Percentiles rank a stretch among this genome's conserved stretches.
Conservation (phyloP, 352 stramenopile genomes). For the Phytopythium oedochilum region DNA sequence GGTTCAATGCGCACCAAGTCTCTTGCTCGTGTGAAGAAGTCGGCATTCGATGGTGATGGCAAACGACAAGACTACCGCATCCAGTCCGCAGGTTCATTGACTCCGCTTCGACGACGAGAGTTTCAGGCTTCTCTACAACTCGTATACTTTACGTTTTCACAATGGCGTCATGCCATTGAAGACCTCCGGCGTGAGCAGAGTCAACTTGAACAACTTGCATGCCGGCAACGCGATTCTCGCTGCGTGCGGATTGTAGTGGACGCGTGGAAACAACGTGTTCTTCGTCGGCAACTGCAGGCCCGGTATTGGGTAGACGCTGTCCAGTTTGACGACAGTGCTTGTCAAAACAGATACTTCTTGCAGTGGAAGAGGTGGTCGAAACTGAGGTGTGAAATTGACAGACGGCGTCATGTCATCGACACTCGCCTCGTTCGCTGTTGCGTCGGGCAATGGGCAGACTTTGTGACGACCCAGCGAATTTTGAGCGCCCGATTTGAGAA, state of each 20-base stretch:
- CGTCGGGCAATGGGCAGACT: neutral
- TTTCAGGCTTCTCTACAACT: slow-evolving; percentile 4
- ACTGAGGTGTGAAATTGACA: neutral
- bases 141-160: slow-evolving; percentile 1
- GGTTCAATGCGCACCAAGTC: neutral
- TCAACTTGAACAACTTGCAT: neutral
- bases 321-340: neutral
- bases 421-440: neutral
- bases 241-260: neutral
- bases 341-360: neutral
- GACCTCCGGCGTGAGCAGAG: neutral
- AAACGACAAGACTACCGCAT: no score
- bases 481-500: neutral
- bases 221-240: neutral
- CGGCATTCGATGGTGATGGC: no score
- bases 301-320: neutral
- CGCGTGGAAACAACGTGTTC: neutral
- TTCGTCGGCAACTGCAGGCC: neutral
- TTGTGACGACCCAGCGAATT: neutral
- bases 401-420: neutral
- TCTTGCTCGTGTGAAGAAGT: neutral
- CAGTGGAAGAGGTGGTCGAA: neutral
- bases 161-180: neutral
- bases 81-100: no score
- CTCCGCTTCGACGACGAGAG: neutral